phyloP scores from a whole-genome alignment of 768 basidiomycete genomes.

The Dentipellis fragilis region DNA sequence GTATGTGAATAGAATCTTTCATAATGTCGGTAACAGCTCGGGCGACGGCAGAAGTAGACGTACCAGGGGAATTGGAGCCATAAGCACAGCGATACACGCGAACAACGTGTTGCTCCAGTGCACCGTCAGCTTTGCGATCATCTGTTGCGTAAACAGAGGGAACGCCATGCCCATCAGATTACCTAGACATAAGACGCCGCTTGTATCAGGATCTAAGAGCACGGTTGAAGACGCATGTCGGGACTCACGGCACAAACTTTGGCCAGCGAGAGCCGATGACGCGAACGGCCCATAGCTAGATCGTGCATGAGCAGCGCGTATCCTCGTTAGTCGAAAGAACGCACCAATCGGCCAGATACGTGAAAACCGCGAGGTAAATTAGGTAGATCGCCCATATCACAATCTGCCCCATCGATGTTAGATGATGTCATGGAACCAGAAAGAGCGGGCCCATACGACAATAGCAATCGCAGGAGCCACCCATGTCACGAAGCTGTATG shows the following conservation, averaged over 20 bases:
- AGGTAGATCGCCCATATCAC: constrained; percentile 30
- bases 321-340: constrained; percentile 5
- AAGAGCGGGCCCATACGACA: constrained; percentile 13
- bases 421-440: neutral
- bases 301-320: neutral
- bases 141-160: constrained; percentile 37
- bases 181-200: constrained; percentile 16
- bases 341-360: constrained; percentile 43
- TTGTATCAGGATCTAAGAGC: neutral
- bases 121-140: constrained; percentile 37
- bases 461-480: constrained; percentile 49
- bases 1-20: constrained; percentile 5
- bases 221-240: too few relatives aligned
- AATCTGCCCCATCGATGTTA: constrained; percentile 18
- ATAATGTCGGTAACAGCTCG: neutral
- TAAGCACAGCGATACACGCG: constrained; percentile 28
- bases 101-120: constrained; percentile 39
- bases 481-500: constrained; percentile 47
- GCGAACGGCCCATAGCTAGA: constrained; percentile 35
- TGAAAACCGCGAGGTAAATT: constrained; percentile 35
- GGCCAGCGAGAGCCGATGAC: constrained; percentile 44
- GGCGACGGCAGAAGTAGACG: constrained; percentile 4
- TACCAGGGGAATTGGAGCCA: constrained; percentile 37
- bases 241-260: constrained; percentile 33
- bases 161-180: constrained; percentile 33